These are phyloP conservation scores for Xylaria sp. DNA, from an alignment of 2,329 filamentous ascomycete genomes.

Conservation along the genomic window DNA sequence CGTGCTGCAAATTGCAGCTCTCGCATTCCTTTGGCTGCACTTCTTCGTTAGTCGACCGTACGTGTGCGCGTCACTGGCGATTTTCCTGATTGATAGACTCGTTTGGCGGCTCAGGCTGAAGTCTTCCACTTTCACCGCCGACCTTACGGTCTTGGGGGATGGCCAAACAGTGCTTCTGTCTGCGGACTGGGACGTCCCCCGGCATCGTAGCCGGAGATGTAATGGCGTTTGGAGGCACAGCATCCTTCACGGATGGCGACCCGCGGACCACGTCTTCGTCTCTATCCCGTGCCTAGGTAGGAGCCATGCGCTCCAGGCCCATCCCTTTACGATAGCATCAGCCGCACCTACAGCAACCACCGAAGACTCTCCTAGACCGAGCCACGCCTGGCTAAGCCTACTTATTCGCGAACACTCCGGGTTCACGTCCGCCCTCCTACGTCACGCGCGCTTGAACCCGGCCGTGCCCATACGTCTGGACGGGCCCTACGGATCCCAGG, in stretches of 20 bases:
- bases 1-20: constrained; percentile 56
- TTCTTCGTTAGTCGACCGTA: constrained; percentile 56
- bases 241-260: constrained; percentile 57
- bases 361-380: constrained; percentile 26
- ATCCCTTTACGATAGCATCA: constrained; percentile 70
- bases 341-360: constrained; percentile 46
- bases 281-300: constrained; percentile 57
- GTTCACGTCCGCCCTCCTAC: constrained; percentile 60
- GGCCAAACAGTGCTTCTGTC: constrained; percentile 56
- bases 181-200: constrained; percentile 41
- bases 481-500: constrained; percentile 64
- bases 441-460: constrained; percentile 49
- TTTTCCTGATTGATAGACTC: constrained; percentile 61
- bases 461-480: constrained; percentile 57
- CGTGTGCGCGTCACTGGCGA: constrained; percentile 53
- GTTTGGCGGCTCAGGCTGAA: constrained; percentile 60
- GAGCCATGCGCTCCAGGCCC: constrained; percentile 59
- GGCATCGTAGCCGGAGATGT: constrained; percentile 4
- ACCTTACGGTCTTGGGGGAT: constrained; percentile 57
- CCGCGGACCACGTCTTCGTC: constrained; percentile 67
- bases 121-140: constrained; percentile 49
- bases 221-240: constrained; percentile 32
- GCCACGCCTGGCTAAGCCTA: constrained; percentile 56
- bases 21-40: constrained; percentile 63
- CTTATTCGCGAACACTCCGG: constrained; percentile 63